phyloP scores from a whole-genome alignment of 192 early-diverging fungal species.

The Rhizophagus prolifer region DNA sequence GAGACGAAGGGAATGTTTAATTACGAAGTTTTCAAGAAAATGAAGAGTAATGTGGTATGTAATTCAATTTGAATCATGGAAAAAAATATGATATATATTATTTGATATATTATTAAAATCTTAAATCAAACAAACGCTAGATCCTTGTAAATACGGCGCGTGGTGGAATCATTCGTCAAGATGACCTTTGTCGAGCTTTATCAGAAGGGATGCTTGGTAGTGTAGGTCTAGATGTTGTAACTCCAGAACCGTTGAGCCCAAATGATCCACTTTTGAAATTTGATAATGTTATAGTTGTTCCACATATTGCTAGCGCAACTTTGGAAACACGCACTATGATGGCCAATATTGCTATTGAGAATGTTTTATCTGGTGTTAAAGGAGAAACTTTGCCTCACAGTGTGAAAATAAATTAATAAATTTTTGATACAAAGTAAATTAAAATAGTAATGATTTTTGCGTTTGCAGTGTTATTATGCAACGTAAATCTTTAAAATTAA shows the following conservation, averaged over 20 bases:
- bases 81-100: no score
- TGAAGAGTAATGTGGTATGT: slow-evolving; percentile 65
- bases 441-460: not conserved
- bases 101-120: not conserved
- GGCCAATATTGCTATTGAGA: slow-evolving; percentile 74
- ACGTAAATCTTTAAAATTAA: no score
- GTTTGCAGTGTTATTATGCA: no score
- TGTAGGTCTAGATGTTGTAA: slow-evolving; percentile 85
- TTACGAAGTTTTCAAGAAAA: slow-evolving; percentile 58
- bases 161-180: slow-evolving; percentile 78
- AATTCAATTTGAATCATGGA: not conserved
- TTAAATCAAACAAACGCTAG: slow-evolving; percentile 29
- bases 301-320: slow-evolving; percentile 83
- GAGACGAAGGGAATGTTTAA: slow-evolving; percentile 74
- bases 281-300: slow-evolving; percentile 68
- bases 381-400: slow-evolving; percentile 43
- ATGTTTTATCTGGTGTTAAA: slow-evolving; percentile 62
- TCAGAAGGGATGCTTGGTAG: slow-evolving; percentile 55
- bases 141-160: slow-evolving; percentile 82
- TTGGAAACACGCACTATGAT: slow-evolving; percentile 81
- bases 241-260: slow-evolving; percentile 75
- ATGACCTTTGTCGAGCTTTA: slow-evolving; percentile 66
- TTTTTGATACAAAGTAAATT: no score
- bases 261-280: slow-evolving; percentile 62
- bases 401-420: not conserved